phyloP scores from a whole-genome alignment of 2,329 filamentous ascomycete genomes.

The Microdochium trichocladiopsis region DNA sequence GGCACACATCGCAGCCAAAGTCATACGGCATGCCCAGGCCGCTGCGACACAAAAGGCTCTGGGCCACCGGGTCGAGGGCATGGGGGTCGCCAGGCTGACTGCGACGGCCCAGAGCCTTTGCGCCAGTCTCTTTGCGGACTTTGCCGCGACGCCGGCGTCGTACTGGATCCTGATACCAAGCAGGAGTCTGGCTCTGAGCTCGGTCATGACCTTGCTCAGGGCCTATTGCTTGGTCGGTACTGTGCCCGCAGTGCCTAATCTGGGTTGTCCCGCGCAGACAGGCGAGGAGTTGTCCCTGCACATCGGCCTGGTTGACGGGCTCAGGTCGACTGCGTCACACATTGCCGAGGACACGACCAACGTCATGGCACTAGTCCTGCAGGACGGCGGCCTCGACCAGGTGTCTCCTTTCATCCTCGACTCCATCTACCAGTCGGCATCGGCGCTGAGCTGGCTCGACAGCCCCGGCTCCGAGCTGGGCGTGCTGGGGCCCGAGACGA shows the following conservation, averaged over 20 bases:
- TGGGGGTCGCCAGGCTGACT: slow-evolving; percentile 9
- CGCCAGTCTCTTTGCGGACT: slow-evolving; percentile 4
- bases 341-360: slow-evolving; percentile 6
- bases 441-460: slow-evolving; percentile 1
- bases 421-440: slow-evolving; percentile 7
- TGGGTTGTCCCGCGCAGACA: background rate
- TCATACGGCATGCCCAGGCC: slow-evolving; percentile 12
- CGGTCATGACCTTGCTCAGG: slow-evolving; percentile 5
- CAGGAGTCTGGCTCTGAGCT: slow-evolving; percentile 5
- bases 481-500: background rate
- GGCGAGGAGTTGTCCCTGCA: slow-evolving; percentile 6
- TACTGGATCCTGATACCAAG: slow-evolving; percentile 8
- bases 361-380: slow-evolving; percentile 2
- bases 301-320: slow-evolving; percentile 3
- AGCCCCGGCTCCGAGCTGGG: background rate
- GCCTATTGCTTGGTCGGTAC: slow-evolving; percentile 1
- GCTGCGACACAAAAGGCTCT: slow-evolving; percentile 3
- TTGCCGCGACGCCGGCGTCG: slow-evolving; percentile 1
- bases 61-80: slow-evolving; percentile 8
- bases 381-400: slow-evolving; percentile 6
- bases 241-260: background rate
- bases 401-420: slow-evolving; percentile 10
- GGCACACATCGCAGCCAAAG: slow-evolving; percentile 23
- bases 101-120: slow-evolving; percentile 6
- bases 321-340: slow-evolving; percentile 4